phyloP scores from a whole-genome alignment of 306 rosid species.

The Quercus mongolica region DNA sequence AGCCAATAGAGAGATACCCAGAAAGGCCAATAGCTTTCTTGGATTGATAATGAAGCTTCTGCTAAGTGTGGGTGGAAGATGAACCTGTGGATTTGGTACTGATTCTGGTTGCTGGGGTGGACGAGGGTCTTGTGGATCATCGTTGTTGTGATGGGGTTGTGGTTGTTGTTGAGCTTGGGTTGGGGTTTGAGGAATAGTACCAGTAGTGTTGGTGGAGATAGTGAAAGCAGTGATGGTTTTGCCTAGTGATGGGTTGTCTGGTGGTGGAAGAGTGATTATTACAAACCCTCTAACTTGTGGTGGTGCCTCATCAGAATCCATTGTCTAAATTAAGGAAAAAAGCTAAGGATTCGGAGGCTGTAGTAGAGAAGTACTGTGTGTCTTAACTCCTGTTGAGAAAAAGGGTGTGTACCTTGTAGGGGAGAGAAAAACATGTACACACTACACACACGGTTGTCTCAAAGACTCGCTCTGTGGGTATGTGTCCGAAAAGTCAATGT shows the following conservation, averaged over 20 bases:
- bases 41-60: slow-evolving; percentile 31
- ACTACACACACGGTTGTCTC: not conserved
- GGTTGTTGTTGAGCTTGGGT: slow-evolving; percentile 10
- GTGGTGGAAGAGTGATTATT: slow-evolving; percentile 78
- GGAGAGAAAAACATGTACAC: too few relatives aligned
- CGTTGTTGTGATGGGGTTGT: not conserved
- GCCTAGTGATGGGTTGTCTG: slow-evolving; percentile 71
- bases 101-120: slow-evolving; percentile 10
- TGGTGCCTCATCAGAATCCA: slow-evolving; percentile 53
- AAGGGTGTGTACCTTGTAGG: too few relatives aligned
- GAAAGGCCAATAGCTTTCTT: slow-evolving; percentile 34
- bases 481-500: not conserved
- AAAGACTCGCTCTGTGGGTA: not conserved
- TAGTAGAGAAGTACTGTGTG: not conserved
- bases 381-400: too few relatives aligned
- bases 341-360: not conserved
- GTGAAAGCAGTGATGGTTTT: slow-evolving; percentile 80
- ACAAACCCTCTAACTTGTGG: slow-evolving; percentile 49
- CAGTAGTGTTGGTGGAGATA: slow-evolving; percentile 17
- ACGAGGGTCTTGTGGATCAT: slow-evolving; percentile 10
- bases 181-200: slow-evolving; percentile 14
- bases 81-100: slow-evolving; percentile 30
- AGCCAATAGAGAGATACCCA: slow-evolving; percentile 51
- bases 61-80: slow-evolving; percentile 19
- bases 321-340: slow-evolving; percentile 1